Evolutionary conservation across 2,329 filamentous ascomycete species (phyloP), one percentile per base, ranked within the genome.

Genomic region (Pseudocercospora vitis): DNA sequence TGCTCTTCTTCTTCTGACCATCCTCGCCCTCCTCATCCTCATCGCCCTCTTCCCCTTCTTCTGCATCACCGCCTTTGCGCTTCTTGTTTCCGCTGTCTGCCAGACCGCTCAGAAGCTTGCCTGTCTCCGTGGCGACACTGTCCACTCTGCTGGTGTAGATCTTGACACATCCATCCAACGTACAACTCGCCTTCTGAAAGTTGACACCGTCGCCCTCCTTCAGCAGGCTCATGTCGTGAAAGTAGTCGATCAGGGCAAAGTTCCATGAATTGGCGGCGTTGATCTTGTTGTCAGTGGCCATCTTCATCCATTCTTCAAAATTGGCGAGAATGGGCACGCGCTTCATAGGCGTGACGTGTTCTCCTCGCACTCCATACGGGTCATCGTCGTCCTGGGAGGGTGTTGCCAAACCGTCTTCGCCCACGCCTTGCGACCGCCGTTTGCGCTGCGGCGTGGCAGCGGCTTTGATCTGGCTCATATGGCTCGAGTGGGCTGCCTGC

Each of bases 281-380:
- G 79, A 99, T 99, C 70, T 79, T 80, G 66, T 99, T 99, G 76
- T 99, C 94, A 12, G 94, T 97, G 2, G 94, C 94, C 91, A 99
- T 95, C 80, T 97, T 99, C 91, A 99, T 97, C 94, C 92, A 97
- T 71, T 99, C 94, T 72, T 99, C 94, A 66, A 97, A 99, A 74
- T 99, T 99, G 67, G 94, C 94, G 50, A 99, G 78, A 64, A 99
- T 88, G 1, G 94, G 94, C 23, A 96, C 89, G 57, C 91, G 88
- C 80, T 96, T 96, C 87, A 95, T 92, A 50, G 92, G 94, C 55
- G 94, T 96, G 50, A 95, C 87, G 31, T 87, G 89, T 59, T 79
- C 83, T 26, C 88, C 87, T 54, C 83, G 84, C 40, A 89, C 86
- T 55, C 70, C 68, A 31, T 72, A 74, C 65, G 47, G 45, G 19